Percentiles rank a stretch among this genome's conserved stretches.
Conservation (phyloP, 2,329 filamentous ascomycete genomes). For the Cercospora sp. region DNA sequence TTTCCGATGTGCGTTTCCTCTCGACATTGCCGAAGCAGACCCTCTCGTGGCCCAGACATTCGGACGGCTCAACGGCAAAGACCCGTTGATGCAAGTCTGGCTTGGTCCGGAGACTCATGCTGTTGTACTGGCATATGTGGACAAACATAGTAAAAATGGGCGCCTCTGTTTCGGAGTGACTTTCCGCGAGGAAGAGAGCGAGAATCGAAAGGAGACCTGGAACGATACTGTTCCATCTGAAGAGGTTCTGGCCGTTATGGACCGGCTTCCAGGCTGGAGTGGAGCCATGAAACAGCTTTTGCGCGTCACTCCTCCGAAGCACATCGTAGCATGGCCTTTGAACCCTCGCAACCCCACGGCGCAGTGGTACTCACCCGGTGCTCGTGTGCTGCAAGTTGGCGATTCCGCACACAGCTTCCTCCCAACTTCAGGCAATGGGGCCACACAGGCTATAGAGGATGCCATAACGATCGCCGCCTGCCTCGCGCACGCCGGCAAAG, state of each 20-base stretch:
- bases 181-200: conserved; percentile 42
- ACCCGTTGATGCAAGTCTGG: conserved; percentile 28
- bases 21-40: conserved; percentile 25
- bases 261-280: conserved; percentile 40
- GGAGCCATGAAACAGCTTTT: conserved; percentile 51
- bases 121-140: conserved; percentile 46
- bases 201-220: conserved; percentile 46
- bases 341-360: conserved; percentile 56
- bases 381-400: conserved; percentile 54
- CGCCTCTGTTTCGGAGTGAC: conserved; percentile 56
- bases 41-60: conserved; percentile 26
- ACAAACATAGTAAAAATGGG: conserved; percentile 46
- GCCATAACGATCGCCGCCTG: conserved; percentile 51
- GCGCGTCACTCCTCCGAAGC: conserved; percentile 40
- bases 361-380: conserved; percentile 53
- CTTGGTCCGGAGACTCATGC: conserved; percentile 28
- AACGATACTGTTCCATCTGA: conserved; percentile 43
- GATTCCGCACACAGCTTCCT: conserved; percentile 58
- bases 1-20: conserved; percentile 25
- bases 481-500: conserved; percentile 47
- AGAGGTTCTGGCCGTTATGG: conserved; percentile 35
- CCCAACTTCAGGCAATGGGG: conserved; percentile 56
- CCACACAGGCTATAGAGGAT: conserved; percentile 58
- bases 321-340: conserved; percentile 55
- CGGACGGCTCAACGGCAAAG: conserved; percentile 21